These are phyloP conservation scores for Mortierella hygrophila DNA, from an alignment of 192 early-diverging fungal genomes.

Conservation along the genomic window DNA sequence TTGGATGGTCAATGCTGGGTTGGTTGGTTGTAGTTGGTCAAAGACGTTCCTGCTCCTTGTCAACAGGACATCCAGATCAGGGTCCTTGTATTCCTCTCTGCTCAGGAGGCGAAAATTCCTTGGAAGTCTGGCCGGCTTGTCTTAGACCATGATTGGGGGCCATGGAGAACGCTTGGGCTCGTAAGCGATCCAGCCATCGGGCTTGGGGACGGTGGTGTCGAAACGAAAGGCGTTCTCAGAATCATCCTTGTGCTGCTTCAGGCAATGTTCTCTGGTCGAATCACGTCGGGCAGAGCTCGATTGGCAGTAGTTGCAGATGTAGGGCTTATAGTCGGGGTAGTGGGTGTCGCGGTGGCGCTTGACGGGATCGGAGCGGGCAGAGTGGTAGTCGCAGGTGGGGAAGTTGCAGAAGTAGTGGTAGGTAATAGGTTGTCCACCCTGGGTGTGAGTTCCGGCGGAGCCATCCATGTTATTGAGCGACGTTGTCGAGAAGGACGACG, in stretches of 20 bases:
- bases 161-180: constrained; percentile 52
- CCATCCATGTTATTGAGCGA: not conserved
- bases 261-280: constrained; percentile 47
- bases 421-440: constrained; percentile 35
- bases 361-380: constrained; percentile 50
- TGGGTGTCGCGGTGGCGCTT: constrained; percentile 53
- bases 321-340: constrained; percentile 55
- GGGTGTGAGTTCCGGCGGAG: not conserved
- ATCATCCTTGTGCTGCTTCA: constrained; percentile 54
- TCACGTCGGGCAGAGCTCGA: constrained; percentile 45
- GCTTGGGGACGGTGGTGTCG: constrained; percentile 44
- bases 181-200: constrained; percentile 54
- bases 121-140: not conserved
- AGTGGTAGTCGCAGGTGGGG: constrained; percentile 52
- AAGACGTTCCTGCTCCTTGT: not conserved
- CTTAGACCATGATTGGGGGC: constrained; percentile 48
- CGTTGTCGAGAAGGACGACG: constrained; percentile 31
- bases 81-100: not conserved
- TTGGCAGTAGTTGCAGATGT: constrained; percentile 55
- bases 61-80: not conserved
- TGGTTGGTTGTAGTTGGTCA: not conserved
- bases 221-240: constrained; percentile 48
- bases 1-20: constrained; percentile 2
- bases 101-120: not conserved
- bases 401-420: constrained; percentile 56